Evolutionary conservation across 257 asterid genomes (phyloP), one percentile per base, ranked within the genome.

Genomic region (Petunia secreta): DNA sequence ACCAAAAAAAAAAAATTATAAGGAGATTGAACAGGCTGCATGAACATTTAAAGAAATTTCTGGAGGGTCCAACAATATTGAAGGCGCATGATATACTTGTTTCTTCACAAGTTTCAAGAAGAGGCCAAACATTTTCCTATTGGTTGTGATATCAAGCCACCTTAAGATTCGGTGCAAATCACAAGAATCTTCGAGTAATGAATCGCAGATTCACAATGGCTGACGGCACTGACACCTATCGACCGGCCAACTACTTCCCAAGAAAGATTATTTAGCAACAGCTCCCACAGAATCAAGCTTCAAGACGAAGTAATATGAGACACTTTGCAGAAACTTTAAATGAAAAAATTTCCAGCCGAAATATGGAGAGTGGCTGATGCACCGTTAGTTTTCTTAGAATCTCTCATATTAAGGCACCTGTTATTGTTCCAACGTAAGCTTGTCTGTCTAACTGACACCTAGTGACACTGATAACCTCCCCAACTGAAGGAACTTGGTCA

Each of bases 131-230:
- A 48, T n/a, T n/a, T n/a, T 10, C 4, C 41, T 69, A 46, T 68
- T 68, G 75, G 57, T 0, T 8, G 9, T 8, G 8, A 52, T 36
- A 68, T 69, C 16, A 25, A 44, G 59, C 59, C 41, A 2, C 41
- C 0, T 46, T 25, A 74, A 71, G 73, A 46, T 80, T 74, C 83
- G 66, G 83, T 64, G 83, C 75, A 6, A 63, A 36, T 43, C 75
- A 41, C 15, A 8, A n/a, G 75, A 50, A 14, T 68, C 43, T 5
- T 52, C 5, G 38, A 36, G 15, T 62, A 0, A 34, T 62, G 34
- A 55, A 55, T 37, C 14, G 8, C 36, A 2, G 25, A 76, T 52
- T 63, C 50, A 54, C 34, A 66, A 41, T 40, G 54, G 76, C 59
- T 15, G 60, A 58, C 54, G 78, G 81, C 81, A 76, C 84, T 16